Evolutionary conservation across 1,284 basidiomycete species (phyloP).

Genomic region (Neotropicomus parvogracilis): DNA sequence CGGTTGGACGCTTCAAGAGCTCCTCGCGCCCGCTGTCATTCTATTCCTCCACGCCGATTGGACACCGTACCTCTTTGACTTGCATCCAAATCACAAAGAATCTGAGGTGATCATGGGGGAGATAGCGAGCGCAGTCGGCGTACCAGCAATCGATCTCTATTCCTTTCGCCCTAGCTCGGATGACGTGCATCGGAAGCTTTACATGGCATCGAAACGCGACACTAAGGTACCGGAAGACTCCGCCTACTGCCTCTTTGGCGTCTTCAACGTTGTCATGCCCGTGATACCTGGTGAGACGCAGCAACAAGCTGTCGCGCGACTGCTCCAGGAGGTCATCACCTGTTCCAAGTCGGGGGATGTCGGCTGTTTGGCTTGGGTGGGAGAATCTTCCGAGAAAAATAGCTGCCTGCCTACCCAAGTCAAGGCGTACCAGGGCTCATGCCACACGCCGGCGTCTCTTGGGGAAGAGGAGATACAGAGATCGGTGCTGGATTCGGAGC

Average conservation of each 20-base stretch:
- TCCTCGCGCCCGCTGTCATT: too few relatives aligned
- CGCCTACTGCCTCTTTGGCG: conserved; percentile 9
- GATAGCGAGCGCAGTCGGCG: conserved; percentile 1
- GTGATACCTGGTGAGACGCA: conserved; percentile 7
- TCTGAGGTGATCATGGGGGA: background rate
- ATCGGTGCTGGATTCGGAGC: background rate
- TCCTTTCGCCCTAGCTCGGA: conserved; percentile 1
- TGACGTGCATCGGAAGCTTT: conserved; percentile 7
- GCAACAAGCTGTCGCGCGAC: conserved; percentile 10
- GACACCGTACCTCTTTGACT: conserved; percentile 5
- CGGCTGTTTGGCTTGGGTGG: conserved; percentile 14
- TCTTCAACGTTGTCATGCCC: conserved; percentile 6
- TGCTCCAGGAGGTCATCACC: conserved; percentile 13
- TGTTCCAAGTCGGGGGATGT: conserved; percentile 9
- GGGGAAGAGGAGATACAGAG: background rate
- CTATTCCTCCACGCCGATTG: conserved; percentile 4
- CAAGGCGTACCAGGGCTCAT: background rate
- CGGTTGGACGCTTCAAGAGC: too few relatives aligned
- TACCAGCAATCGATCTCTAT: background rate
- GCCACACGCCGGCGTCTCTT: background rate
- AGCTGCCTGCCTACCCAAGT: conserved; percentile 5
- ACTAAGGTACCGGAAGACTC: conserved; percentile 1
- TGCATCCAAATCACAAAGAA: background rate
- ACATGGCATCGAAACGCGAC: conserved; percentile 6
- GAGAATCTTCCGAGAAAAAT: conserved; percentile 14